Evolutionary conservation across 495 filamentous ascomycete genomes (phyloP), one percentile per base, ranked within the genome.

Genomic region (Podospora bellae-mahoneyi): DNA sequence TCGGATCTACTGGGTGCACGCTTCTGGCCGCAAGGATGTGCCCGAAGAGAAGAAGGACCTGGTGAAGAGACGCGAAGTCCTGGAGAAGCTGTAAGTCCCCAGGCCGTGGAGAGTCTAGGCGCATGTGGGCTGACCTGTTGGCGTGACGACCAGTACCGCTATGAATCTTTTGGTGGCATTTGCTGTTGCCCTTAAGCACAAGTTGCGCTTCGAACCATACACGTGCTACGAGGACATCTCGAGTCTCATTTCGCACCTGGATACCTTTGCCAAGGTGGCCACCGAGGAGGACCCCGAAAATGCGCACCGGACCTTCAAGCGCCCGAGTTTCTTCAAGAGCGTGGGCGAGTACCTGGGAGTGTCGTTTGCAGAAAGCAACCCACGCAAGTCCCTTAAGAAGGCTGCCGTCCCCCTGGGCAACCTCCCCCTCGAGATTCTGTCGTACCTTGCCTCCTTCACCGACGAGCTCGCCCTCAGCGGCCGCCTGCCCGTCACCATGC

Each of bases 141-240:
- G 56, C 5, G 18, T 64, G 60, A 67, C 34, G 23, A 7, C 59
- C 69, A 88, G 87, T 56, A 88, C 92, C 1, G 90, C 88, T 2
- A 85, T 95, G 75, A 95, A 96, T 76, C 85, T 96, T 54, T 84
- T 95, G 67, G 84, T 92, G 19, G 92, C 91, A 2, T 97, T 90
- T 74, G 84, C 89, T 34, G 83, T 91, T 7, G 78, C 92, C 0
- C 82, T 94, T 62, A 96, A 94, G 75, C 92, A 94, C 80, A 89
- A 88, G 74, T 86, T 97, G n/a, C 91, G 93, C 27, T 94, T 93
- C 74, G 92, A 97, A 73, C 91, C 92, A 0, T 92, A 91, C 76
- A 86, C 90, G 23, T 87, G 89, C 65, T 94, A 96, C 73, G 84
- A 84, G 7, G 90, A 92, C 72, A 80, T 92, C 10, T 69, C 79